These are phyloP conservation scores for Hevea brasiliensis DNA, from an alignment of 345 rosid species.

Conservation along the genomic window DNA sequence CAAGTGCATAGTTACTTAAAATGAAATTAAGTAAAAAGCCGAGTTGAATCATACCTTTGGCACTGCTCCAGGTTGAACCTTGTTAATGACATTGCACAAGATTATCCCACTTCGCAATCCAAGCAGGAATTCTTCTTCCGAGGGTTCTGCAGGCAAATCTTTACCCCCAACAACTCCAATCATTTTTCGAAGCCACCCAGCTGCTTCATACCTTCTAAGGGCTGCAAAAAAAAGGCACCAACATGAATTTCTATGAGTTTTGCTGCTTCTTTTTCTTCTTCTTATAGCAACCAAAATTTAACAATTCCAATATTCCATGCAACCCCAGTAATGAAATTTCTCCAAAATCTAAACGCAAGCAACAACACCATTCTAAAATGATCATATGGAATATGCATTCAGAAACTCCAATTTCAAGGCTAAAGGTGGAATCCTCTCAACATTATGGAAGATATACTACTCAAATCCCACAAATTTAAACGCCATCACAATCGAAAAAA, in stretches of 20 bases:
- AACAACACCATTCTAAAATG: neutral
- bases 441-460: neutral
- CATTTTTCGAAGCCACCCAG: constrained; percentile 31
- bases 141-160: constrained; percentile 36
- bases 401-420: neutral
- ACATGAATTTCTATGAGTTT: too few relatives aligned
- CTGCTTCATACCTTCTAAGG: constrained; percentile 30
- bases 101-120: constrained; percentile 37
- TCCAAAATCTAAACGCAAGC: neutral
- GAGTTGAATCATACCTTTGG: constrained; percentile 26
- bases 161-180: constrained; percentile 30
- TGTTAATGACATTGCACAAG: constrained; percentile 34
- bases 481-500: neutral
- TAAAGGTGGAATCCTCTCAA: neutral
- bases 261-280: neutral
- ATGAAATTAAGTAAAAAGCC: neutral
- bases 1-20: neutral
- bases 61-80: constrained; percentile 36
- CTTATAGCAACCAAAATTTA: neutral
- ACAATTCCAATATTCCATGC: neutral
- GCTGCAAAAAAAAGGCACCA: constrained; percentile 13
- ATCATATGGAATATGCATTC: constrained; percentile 6
- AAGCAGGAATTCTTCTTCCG: constrained; percentile 36
- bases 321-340: neutral
- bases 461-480: neutral